Conservation (phyloP, 2,329 filamentous ascomycete species). For the Sphaerulina vaccinii region DNA sequence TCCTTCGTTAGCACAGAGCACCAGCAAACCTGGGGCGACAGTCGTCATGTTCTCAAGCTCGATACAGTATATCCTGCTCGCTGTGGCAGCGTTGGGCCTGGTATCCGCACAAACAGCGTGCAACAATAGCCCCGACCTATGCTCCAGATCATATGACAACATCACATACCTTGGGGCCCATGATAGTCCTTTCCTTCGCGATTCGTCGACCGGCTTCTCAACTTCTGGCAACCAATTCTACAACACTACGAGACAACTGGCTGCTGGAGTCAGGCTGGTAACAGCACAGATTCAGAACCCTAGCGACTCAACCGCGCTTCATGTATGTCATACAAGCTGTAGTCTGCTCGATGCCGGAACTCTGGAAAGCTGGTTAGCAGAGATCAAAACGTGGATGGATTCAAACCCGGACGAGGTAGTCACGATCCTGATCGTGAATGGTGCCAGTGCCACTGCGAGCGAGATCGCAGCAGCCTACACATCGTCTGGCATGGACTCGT, state of each 20-base stretch:
- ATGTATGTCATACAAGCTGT: conserved; percentile 67
- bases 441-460: conserved; percentile 53
- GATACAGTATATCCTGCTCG: conserved; percentile 3
- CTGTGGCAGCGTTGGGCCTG: conserved; percentile 10
- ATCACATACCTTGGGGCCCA: conserved; percentile 64
- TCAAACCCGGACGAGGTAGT: conserved; percentile 77
- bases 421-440: conserved; percentile 80
- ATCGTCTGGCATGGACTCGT: conserved; percentile 51
- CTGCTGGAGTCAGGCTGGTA: conserved; percentile 62
- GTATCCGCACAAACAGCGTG: conserved; percentile 41
- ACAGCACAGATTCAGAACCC: conserved; percentile 61
- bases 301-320: conserved; percentile 44
- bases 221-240: conserved; percentile 59
- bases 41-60: conserved; percentile 16
- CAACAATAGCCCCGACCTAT: conserved; percentile 59
- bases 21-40: neutral
- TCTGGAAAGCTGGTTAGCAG: conserved; percentile 55
- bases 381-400: conserved; percentile 61
- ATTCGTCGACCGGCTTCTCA: conserved; percentile 21
- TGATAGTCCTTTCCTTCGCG: conserved; percentile 57
- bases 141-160: conserved; percentile 58
- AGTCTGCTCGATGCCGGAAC: conserved; percentile 53
- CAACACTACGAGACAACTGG: conserved; percentile 57
- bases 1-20: neutral
- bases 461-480: conserved; percentile 49